A percentile compares a stretch with the other conserved stretches of the same genome.
These are phyloP conservation scores for Ganoderma resinaceum DNA, from an alignment of 1,284 basidiomycete species.

Conservation along the genomic window DNA sequence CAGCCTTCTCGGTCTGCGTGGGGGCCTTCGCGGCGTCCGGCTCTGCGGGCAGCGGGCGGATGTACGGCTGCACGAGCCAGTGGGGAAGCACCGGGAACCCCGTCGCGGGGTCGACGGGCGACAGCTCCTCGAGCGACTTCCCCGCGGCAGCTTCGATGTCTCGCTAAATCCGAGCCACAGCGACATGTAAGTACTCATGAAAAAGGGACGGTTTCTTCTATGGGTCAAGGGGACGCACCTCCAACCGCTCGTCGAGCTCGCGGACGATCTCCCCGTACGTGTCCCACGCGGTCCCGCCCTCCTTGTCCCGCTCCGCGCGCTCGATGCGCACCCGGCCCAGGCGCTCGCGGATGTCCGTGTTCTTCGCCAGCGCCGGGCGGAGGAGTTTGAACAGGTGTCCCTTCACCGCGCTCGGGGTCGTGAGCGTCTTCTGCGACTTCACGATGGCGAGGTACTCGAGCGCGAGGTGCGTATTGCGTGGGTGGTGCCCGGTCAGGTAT, in stretches of 20 bases:
- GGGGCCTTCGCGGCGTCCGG: constrained; percentile 24
- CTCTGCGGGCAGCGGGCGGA: constrained; percentile 54
- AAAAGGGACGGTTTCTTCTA: no score
- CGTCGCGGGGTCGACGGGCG: constrained; percentile 56
- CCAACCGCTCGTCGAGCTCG: constrained; percentile 73
- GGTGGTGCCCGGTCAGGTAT: constrained; percentile 57
- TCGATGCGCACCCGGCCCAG: constrained; percentile 61
- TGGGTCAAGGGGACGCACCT: constrained; percentile 49
- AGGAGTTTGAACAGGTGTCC: constrained; percentile 94
- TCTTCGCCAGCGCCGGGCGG: constrained; percentile 75
- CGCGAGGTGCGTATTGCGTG: constrained; percentile 72
- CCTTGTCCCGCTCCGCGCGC: constrained; percentile 44
- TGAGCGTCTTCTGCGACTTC: constrained; percentile 73
- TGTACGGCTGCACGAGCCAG: constrained; percentile 90
- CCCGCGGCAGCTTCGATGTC: constrained; percentile 51
- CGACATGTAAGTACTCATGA: background rate
- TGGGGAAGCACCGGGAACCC: constrained; percentile 74
- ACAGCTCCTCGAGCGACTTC: constrained; percentile 50
- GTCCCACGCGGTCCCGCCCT: constrained; percentile 51
- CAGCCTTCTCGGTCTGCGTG: constrained; percentile 17
- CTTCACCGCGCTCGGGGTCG: constrained; percentile 82
- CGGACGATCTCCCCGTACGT: constrained; percentile 68
- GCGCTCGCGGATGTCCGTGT: constrained; percentile 77
- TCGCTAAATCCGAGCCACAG: constrained; percentile 40
- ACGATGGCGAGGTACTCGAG: constrained; percentile 91